Base-by-base conservation (phyloP, 1,139 yeast genomes). In the Suzukiozyma palmioleophila region DNA sequence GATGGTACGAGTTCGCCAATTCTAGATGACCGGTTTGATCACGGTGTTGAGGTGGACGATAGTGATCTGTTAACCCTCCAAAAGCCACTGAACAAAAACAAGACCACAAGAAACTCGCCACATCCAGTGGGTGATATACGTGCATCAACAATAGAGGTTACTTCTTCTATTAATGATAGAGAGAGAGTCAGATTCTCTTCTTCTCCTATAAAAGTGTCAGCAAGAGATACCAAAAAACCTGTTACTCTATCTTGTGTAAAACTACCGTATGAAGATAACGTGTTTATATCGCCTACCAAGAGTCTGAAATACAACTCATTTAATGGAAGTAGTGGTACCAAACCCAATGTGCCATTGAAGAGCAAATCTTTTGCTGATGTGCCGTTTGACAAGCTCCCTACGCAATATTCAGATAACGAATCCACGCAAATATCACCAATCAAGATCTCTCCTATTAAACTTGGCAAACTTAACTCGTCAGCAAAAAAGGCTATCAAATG, bases 341-440 rank as follows among this genome's bases (percentile, higher is more conserved):
- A 26, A 8, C 14, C 9, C 14, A 25, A 16, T 25, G 8, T 26
- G 11, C 16, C 16, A 14, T 25, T 33, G 32, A 39, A 38, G 27
- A 38, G 35, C 10, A 38, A 42, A 30, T 40, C 43, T 5, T 35
- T 39, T 37, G 32, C 36, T 22, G 46, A 38, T 2, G 42, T 26
- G 24, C 36, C 36, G 9, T 28, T 44, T 18, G 45, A 41, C 37
- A 30, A 44, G 33, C 25, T 48, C 33, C 49, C 55, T 8, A 50
- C 53, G 1, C 54, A 51, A 37, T 50, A 51, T 27, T 48, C 52
- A 2, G 44, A 43, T n/a, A 44, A 43, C 35, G 48, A 43, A 6
- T 45, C 40, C 8, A 42, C 38, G 18, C 38, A 31, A 36, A 42
- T 45, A 4, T 43, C 47, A 8, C 47, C 47, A 3, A 28, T 37